These are phyloP conservation scores for Phaseolus coccineus DNA, from an alignment of 331 rosid species.

Conservation along the genomic window DNA sequence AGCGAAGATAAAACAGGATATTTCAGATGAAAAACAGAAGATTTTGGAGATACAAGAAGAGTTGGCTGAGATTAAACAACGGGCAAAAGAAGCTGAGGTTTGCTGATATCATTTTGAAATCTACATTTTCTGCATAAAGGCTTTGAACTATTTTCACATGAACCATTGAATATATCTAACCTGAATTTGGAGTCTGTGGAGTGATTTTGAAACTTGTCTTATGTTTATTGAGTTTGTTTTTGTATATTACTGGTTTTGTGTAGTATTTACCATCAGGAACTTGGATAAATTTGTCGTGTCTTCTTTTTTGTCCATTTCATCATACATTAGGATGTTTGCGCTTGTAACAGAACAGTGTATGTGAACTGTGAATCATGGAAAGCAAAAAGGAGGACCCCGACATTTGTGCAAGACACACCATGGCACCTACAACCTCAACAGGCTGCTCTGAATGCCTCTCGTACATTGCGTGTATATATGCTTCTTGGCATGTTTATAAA, in stretches of 20 bases:
- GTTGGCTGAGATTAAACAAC: constrained; percentile 55
- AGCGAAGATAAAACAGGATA: constrained; percentile 71
- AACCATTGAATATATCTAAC: constrained; percentile 1
- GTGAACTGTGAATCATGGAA: neutral
- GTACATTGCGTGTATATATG: neutral
- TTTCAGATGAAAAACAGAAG: constrained; percentile 71
- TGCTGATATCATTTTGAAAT: constrained; percentile 32
- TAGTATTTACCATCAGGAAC: neutral
- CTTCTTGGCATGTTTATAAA: constrained; percentile 1
- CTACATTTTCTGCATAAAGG: constrained; percentile 3
- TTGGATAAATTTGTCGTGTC: neutral
- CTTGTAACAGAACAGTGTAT: neutral
- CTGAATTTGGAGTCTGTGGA: neutral
- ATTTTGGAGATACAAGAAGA: constrained; percentile 57
- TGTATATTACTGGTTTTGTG: constrained; percentile 1
- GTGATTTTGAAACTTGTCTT: neutral
- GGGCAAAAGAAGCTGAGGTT: constrained; percentile 74
- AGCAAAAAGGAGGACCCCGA: neutral
- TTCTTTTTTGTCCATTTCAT: neutral
- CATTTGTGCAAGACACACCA: neutral
- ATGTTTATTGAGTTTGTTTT: neutral
- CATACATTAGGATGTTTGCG: neutral
- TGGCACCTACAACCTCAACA: neutral
- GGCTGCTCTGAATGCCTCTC: constrained; percentile 11
- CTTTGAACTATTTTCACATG: neutral